Base-by-base conservation (phyloP, 2,329 filamentous ascomycete genomes). In the Pyrenophora graminea region DNA sequence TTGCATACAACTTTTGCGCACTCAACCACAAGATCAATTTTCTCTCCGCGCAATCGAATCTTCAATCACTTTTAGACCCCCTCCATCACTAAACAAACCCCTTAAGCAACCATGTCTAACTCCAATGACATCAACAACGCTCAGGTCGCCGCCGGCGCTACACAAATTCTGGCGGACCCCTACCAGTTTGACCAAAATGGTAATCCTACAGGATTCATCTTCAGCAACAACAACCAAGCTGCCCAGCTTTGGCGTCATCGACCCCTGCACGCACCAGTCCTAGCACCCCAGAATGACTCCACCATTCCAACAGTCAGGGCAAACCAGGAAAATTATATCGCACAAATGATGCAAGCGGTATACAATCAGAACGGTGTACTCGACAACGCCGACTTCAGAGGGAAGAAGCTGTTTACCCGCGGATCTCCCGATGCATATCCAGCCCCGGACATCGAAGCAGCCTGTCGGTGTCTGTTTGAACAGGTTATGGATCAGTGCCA, bases 281-380 rank as follows among this genome's bases (percentile, higher is more conserved):
- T 45, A 3, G 23, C 7, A 17, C 53, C 49, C 2, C 6, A 13
- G 13, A 5, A 17, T 4, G 53, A 56, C n/a, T 1, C 18, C 10
- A 53, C 53, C n/a, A 56, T 56, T n/a, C 1, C 13, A 9, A 18
- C 7, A 2, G 53, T 45, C 6, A n/a, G 17, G 6, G 30, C 19
- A 21, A 8, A 36, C 34, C 32, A 27, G n/a, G 46, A 50, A 12
- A 12, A 9, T 2, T 38, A 37, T 30, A 43, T 53, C 30, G n/a
- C 32, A 2, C 25, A 33, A 13, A 48, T 56, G 45, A 40, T 56
- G 6, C 23, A 50, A 30, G 53, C 50, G 9, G 25, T 53, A 2
- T 47, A 27, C 32, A 41, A 48, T 18, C 30, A 31, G 6, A 15
- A 18, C 3, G 33, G 13, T 21, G 32, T 37, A 4, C 23, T 19